A percentile compares a stretch with the other conserved stretches of the same genome.
Evolutionary conservation across 2,329 filamentous ascomycete genomes (phyloP).

Genomic region (Fusarium dimerum): DNA sequence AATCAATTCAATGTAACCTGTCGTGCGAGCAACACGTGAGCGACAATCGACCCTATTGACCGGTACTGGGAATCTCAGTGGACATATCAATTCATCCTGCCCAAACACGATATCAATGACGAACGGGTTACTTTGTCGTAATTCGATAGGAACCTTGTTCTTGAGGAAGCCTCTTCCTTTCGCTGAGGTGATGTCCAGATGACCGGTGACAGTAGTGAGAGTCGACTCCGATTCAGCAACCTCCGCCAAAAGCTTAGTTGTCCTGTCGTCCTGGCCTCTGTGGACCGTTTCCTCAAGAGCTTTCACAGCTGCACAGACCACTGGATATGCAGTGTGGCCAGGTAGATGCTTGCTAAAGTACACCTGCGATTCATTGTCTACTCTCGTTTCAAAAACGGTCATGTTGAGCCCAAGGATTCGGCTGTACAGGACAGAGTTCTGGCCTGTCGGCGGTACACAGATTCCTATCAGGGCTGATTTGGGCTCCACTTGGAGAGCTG

Average conservation of each 20-base stretch:
- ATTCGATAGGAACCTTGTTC: constrained; percentile 38
- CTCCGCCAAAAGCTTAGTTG: constrained; percentile 31
- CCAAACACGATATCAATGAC: constrained; percentile 43
- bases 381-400: constrained; percentile 34
- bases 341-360: constrained; percentile 41
- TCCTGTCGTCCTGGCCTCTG: constrained; percentile 19
- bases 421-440: constrained; percentile 26
- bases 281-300: constrained; percentile 19
- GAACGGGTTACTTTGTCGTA: constrained; percentile 42
- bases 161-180: constrained; percentile 39
- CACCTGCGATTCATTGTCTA: constrained; percentile 33
- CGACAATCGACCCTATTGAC: constrained; percentile 37
- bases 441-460: constrained; percentile 27
- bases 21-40: constrained; percentile 45
- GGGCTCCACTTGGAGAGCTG: constrained; percentile 36
- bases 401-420: constrained; percentile 28
- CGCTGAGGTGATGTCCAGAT: constrained; percentile 39
- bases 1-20: constrained; percentile 47
- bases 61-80: constrained; percentile 43
- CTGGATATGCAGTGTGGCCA: constrained; percentile 32
- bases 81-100: constrained; percentile 29
- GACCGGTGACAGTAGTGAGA: constrained; percentile 41
- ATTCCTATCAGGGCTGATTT: constrained; percentile 35
- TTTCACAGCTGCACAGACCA: constrained; percentile 25
- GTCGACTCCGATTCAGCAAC: constrained; percentile 30